Percentiles rank a stretch among this genome's conserved stretches.
These are phyloP conservation scores for Colletotrichum echinochloae DNA, from an alignment of 2,329 filamentous ascomycete genomes.

Conservation along the genomic window DNA sequence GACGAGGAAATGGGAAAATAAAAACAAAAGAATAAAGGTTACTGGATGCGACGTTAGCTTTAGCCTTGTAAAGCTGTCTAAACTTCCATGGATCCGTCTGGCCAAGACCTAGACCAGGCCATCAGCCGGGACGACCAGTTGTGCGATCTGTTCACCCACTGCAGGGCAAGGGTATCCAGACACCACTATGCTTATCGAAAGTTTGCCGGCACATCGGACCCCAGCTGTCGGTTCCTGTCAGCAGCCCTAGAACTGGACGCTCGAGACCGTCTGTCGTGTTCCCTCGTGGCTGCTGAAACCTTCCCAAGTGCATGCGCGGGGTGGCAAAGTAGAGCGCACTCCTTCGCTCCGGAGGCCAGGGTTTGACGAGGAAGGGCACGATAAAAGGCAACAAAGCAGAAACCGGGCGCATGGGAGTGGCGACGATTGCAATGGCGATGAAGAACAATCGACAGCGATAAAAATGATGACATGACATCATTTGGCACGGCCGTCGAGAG, in stretches of 20 bases:
- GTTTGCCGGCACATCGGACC: constrained; percentile 34
- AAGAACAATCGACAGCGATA: background rate
- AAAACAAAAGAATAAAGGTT: background rate
- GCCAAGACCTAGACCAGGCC: constrained; percentile 20
- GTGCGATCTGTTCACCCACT: constrained; percentile 22
- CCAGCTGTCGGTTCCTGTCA: constrained; percentile 33
- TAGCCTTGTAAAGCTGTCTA: constrained; percentile 20
- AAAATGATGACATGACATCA: background rate
- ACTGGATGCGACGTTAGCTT: constrained; percentile 11
- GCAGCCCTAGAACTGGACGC: constrained; percentile 19
- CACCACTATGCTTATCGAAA: constrained; percentile 24
- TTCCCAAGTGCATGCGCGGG: background rate
- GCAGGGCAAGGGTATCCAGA: constrained; percentile 11
- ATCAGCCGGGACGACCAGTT: constrained; percentile 8
- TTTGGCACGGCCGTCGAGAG: background rate
- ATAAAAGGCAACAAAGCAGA: background rate
- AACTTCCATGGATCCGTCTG: constrained; percentile 34
- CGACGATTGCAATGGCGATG: background rate
- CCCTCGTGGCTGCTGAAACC: constrained; percentile 7
- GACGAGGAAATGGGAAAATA: background rate
- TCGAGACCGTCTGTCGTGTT: constrained; percentile 11
- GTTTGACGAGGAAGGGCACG: background rate
- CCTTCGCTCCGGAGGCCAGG: too few species aligned
- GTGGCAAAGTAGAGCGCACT: background rate
- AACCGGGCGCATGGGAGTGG: background rate